phyloP scores from a whole-genome alignment of 192 early-diverging fungal species.

The Helicostylum pulchrum region DNA sequence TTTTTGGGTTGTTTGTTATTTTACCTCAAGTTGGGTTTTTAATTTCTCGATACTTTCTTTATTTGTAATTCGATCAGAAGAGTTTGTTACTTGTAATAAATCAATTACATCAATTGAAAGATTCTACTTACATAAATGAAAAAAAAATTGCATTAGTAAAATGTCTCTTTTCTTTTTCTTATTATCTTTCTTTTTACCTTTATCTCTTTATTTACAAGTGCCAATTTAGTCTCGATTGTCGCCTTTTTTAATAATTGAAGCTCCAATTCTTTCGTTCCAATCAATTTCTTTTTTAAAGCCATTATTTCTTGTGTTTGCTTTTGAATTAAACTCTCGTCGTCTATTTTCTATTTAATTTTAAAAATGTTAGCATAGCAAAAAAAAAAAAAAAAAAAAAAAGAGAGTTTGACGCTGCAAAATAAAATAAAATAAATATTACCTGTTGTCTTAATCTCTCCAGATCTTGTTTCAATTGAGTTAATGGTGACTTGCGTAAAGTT shows the following conservation, averaged over 20 bases:
- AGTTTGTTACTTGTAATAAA: background rate
- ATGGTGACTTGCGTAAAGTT: background rate
- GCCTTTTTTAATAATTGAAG: conserved; percentile 11
- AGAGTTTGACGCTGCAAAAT: background rate
- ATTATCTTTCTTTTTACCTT: background rate
- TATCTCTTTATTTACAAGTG: background rate
- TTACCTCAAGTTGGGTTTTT: conserved; percentile 14
- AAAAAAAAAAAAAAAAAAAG: background rate
- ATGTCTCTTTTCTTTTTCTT: background rate
- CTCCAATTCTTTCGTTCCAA: conserved; percentile 10
- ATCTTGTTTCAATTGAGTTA: conserved; percentile 3
- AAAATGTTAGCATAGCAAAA: background rate
- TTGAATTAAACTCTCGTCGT: conserved; percentile 1
- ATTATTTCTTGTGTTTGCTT: conserved; percentile 1
- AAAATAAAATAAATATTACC: background rate
- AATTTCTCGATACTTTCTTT: conserved; percentile 8
- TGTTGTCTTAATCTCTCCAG: background rate
- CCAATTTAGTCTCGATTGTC: background rate
- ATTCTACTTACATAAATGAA: background rate
- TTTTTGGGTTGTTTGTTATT: background rate
- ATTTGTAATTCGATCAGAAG: background rate
- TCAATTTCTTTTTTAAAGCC: background rate
- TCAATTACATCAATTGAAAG: background rate
- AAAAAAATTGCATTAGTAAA: background rate
- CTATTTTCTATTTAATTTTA: background rate